Base-by-base conservation (phyloP, 345 rosid genomes). In the Linum trigynum region DNA sequence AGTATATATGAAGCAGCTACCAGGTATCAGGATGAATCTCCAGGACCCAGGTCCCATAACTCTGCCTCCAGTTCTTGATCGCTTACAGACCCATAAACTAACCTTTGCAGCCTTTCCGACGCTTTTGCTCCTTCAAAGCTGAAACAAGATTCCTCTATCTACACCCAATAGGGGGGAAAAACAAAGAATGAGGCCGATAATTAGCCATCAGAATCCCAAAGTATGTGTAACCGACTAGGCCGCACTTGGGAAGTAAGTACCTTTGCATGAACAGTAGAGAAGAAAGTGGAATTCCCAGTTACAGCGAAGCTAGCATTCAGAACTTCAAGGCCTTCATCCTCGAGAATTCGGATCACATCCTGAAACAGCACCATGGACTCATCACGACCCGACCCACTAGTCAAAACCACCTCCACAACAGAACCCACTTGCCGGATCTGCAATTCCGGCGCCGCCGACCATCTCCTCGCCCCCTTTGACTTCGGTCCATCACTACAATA, bases 381-480 rank as follows among this genome's bases (percentile, higher is more conserved):
- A 23, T 23, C 32, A 23, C 32, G 32, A 23, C 32, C 32, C 32
- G 32, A 23, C 51, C 76, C 78, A 63, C 61, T 77, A 10, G 61
- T 66, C 58, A 81, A 38, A 65, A 61, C 64, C 9, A 85, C 74
- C 62, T 82, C 72, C 5, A 85, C 69, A 64, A 62, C 7, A 9
- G 78, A 72, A 48, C 83, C 84, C 64, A 45, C 53, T 66, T 74
- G 77, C 9, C 55, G 59, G 67, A 85, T 78, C 65, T 73, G 62
- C 2, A 85, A 61, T 43, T 74, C 60, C 12, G 85, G 80, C 32
- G 78, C 2, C 70, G 15, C 75, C 36, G 57, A 45, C 62, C 57
- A 39, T 14, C 38, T 16, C 6, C 59, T 39, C 7, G 62, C 12
- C 56, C 4, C 15, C 6, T 15, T 39, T 15, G 39, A 43, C 35